Evolutionary conservation across 2,329 filamentous ascomycete genomes (phyloP).

Genomic region (Bipolaris bicolor): DNA sequence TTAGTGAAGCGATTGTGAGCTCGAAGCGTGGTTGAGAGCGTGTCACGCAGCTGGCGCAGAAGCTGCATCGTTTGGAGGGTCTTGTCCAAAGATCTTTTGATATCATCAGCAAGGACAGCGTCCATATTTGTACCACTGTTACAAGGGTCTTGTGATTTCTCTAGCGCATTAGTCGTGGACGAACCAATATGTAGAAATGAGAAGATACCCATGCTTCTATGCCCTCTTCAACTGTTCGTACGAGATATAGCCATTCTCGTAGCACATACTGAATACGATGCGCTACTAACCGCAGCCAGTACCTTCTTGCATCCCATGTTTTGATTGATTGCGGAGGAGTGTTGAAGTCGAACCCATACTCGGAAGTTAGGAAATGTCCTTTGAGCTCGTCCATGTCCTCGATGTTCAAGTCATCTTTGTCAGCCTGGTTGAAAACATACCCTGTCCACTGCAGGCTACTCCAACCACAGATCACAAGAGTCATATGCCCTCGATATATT

Average conservation of each 20-base stretch:
- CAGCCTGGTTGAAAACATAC: slow-evolving; percentile 7
- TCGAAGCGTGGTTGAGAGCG: slow-evolving; percentile 6
- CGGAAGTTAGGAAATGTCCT: not conserved
- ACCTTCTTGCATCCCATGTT: slow-evolving; percentile 16
- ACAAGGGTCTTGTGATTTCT: slow-evolving; percentile 3
- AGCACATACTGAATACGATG: slow-evolving; percentile 5
- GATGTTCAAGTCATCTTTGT: not conserved
- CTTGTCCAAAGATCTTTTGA: slow-evolving; percentile 6
- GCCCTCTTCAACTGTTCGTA: slow-evolving; percentile 12
- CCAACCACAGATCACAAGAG: slow-evolving; percentile 13
- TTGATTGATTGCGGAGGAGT: not conserved
- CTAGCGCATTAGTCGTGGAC: not conserved
- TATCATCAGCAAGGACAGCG: not conserved
- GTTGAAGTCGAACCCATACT: not conserved
- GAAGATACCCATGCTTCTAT: slow-evolving; percentile 9
- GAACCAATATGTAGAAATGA: too few species aligned
- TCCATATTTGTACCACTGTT: not conserved
- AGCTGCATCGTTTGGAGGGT: slow-evolving; percentile 12
- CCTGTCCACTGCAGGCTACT: slow-evolving; percentile 9
- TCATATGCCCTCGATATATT: slow-evolving; percentile 6
- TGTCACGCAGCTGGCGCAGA: slow-evolving; percentile 8
- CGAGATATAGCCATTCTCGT: slow-evolving; percentile 9
- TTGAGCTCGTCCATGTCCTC: not conserved
- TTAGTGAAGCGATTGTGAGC: slow-evolving; percentile 9
- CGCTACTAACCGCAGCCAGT: slow-evolving; percentile 12